phyloP scores from a whole-genome alignment of 805 yeast genomes.

The Hanseniaspora lachancei region DNA sequence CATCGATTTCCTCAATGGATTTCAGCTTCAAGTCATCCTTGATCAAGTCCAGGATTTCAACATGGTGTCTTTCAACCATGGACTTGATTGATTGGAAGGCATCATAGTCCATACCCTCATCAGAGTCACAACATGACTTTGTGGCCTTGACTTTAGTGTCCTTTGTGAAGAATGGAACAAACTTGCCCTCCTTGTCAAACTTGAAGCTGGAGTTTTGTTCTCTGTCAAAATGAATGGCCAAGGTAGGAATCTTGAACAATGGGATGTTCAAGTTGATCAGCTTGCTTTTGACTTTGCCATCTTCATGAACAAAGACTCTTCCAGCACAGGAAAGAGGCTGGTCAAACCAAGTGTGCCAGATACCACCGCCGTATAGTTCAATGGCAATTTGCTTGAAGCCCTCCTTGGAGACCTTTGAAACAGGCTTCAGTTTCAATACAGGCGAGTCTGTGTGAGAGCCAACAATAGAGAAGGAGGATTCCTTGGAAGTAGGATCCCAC shows the following conservation, averaged over 20 bases:
- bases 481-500: slow-evolving; percentile 40
- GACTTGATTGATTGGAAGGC: slow-evolving; percentile 54
- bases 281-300: slow-evolving; percentile 38
- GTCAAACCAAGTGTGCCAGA: slow-evolving; percentile 96
- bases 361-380: slow-evolving; percentile 89
- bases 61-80: slow-evolving; percentile 63
- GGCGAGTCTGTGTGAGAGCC: slow-evolving; percentile 98
- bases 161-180: slow-evolving; percentile 75
- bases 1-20: slow-evolving; percentile 50
- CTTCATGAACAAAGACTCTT: slow-evolving; percentile 56
- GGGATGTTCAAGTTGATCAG: slow-evolving; percentile 75
- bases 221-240: slow-evolving; percentile 83
- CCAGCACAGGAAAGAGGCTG: slow-evolving; percentile 88
- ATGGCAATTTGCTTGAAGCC: slow-evolving; percentile 85
- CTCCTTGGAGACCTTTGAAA: slow-evolving; percentile 53
- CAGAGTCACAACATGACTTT: slow-evolving; percentile 36
- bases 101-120: slow-evolving; percentile 33
- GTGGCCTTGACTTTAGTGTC: slow-evolving; percentile 21
- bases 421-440: slow-evolving; percentile 74
- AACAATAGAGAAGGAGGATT: slow-evolving; percentile 72
- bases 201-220: slow-evolving; percentile 67
- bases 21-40: slow-evolving; percentile 49
- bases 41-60: slow-evolving; percentile 52
- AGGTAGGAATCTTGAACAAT: slow-evolving; percentile 76
- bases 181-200: slow-evolving; percentile 76